Base-by-base conservation (phyloP, 371 early-diverging fungal genomes). In the Apophysomyces sp. region DNA sequence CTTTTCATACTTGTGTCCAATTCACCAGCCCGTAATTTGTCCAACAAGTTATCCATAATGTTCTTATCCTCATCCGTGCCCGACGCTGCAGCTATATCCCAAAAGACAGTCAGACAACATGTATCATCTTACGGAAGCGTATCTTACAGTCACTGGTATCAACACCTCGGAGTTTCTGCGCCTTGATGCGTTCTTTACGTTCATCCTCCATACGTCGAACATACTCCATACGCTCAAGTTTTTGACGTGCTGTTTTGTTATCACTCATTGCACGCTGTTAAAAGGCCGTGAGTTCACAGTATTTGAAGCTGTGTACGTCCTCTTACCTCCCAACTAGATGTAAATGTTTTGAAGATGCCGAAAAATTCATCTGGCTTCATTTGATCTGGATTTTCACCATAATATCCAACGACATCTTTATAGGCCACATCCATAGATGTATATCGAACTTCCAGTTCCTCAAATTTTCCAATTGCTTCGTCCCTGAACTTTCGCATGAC, bases 361-460 rank as follows among this genome's bases (percentile, higher is more conserved):
- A 94, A 93, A 80, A 92, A 95, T 65, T 94, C 95, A 63, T 97
- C 96, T 0, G 93, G 92, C 52, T 91, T 90, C 77, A 87, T 91
- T 16, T 82, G 73, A 4, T 71, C 71, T 18, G 93, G 80, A 53
- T 95, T 92, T 69, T 97, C 97, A 27, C 96, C 95, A 69, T 85
- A 94, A 54, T 87, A 87, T 4, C 80, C 75, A 21, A 93, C 88
- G 2, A 88, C 82, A 52, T 89, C 86, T 58, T 85, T 82, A 60
- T 90, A 91, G 1, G 84, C 68, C 9, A 83, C 72, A 59, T 91
- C 91, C 87, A 89, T 83, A 0, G 80, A 72, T 5, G 75, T 66
- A 57, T 83, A 83, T 21, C 76, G 73, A 6, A 75, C 75, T 60
- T 85, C 83, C 12, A 85, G 71, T 28, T 78, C 73, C 29, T 73